These are phyloP conservation scores for Clarireedia hainanense DNA, from an alignment of 2,329 filamentous ascomycete genomes.

Conservation along the genomic window DNA sequence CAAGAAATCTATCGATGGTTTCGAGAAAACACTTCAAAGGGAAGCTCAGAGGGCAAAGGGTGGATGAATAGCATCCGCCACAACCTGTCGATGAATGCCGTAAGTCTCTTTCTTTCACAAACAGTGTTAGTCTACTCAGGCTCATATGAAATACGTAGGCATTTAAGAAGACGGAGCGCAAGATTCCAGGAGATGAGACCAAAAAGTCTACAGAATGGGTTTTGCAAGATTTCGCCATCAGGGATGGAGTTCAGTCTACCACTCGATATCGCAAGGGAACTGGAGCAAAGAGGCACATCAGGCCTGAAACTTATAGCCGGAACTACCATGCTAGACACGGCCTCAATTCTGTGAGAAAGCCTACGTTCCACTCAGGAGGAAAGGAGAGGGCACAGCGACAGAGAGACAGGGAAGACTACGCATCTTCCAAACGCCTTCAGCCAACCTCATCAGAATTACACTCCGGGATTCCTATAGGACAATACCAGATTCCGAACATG, in stretches of 20 bases:
- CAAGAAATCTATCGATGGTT: conserved; percentile 93
- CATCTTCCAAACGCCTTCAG: conserved; percentile 6
- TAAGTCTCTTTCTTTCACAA: conserved; percentile 39
- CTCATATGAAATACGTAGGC: conserved; percentile 33
- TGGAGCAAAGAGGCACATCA: conserved; percentile 31
- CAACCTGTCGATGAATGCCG: conserved; percentile 91
- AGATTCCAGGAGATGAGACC: conserved; percentile 38
- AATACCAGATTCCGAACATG: neutral
- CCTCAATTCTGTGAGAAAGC: neutral
- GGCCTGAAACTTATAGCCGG: neutral
- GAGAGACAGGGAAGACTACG: conserved; percentile 9
- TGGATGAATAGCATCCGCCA: conserved; percentile 97
- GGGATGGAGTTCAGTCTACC: conserved; percentile 73
- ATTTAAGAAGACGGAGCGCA: conserved; percentile 43
- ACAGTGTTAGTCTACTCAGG: conserved; percentile 17
- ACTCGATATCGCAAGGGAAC: conserved; percentile 63
- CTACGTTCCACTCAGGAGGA: neutral
- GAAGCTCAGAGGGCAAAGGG: conserved; percentile 53
- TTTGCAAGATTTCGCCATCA: conserved; percentile 61
- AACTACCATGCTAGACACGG: neutral
- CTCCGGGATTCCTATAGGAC: neutral
- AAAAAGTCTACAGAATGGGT: conserved; percentile 73
- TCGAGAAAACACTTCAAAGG: conserved; percentile 69
- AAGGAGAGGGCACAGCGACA: conserved; percentile 19
- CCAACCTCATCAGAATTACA: neutral